Base-by-base conservation (phyloP, 805 yeast genomes). In the Blastobotrys peoriensis region DNA sequence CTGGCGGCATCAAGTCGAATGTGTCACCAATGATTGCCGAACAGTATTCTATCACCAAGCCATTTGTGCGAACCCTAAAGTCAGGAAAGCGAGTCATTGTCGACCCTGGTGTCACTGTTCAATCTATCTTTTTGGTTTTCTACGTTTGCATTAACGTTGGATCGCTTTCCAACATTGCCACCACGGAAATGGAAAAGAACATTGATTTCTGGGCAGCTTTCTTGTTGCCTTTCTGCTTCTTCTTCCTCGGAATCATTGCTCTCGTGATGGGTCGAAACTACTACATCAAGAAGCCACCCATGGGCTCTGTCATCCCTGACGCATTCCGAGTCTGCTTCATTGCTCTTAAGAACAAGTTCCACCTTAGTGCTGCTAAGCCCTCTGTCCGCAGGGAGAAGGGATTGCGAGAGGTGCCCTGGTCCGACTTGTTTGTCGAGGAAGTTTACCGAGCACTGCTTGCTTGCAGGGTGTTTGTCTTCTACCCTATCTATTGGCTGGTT, bases 1-100 rank as follows among this genome's bases (percentile, higher is more conserved):
- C 93, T 25, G 93, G 93, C 58, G 82, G 87, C 54, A 85, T 85
- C 60, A 85, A 85, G 62, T 72, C 88, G 34, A 83, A 84, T 56
- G 78, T 84, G 23, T 76, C 87, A 3, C 83, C 84, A 16, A 70
- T 85, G 60, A 78, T 85, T 60, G 89, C 87, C 38, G 85, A 81
- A 56, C 86, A 81, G 64, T 79, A 75, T 59, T 79, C 81, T 37
- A 75, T 78, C 59, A 68, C 75, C 46, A 71, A 74, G 53, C 82
- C 79, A 50, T 76, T 73, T 41, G 76, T 85, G 44, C 74, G 71
- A 60, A 75, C 74, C 3, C 66, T 74, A 46, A 73, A 74, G 52
- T 59, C 69, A 21, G 95, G 95, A 46, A 80, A 79, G 58, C 71
- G 73, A 39, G 89, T 83, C 28, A 77, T 83, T 53, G 70, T 74